Evolutionary conservation across 352 stramenopile species (phyloP).

Genomic region (Vaucheria bursata): DNA sequence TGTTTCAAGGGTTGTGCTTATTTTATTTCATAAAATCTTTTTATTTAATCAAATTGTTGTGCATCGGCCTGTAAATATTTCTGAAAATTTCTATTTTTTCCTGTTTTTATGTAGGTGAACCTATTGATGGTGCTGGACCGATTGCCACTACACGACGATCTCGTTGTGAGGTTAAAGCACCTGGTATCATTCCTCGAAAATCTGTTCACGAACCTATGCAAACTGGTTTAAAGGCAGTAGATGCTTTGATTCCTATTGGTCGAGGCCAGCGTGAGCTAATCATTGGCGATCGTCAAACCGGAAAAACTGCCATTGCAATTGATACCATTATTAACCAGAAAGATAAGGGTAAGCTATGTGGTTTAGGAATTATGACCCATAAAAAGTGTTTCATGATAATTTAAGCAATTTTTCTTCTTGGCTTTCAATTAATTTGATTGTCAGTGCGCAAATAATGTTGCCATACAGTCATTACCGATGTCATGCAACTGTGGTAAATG

Average conservation of each 20-base stretch:
- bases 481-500: neutral
- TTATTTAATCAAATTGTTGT: too few relatives aligned
- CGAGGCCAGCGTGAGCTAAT: slow-evolving; percentile 80
- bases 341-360: slow-evolving; percentile 58
- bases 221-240: slow-evolving; percentile 80
- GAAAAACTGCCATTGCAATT: slow-evolving; percentile 81
- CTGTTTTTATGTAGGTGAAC: slow-evolving; percentile 32
- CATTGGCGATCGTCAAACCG: slow-evolving; percentile 81
- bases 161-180: slow-evolving; percentile 76
- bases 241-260: slow-evolving; percentile 78
- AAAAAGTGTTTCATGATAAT: neutral
- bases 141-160: slow-evolving; percentile 53
- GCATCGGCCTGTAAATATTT: too few relatives aligned
- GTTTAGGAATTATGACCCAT: too few relatives aligned
- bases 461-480: neutral
- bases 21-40: too few relatives aligned
- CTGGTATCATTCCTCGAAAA: slow-evolving; percentile 76
- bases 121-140: slow-evolving; percentile 53
- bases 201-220: slow-evolving; percentile 79
- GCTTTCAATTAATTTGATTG: neutral
- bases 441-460: neutral
- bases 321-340: slow-evolving; percentile 85
- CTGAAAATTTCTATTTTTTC: too few relatives aligned
- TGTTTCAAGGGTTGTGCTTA: too few relatives aligned
- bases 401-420: neutral